Base-by-base conservation (phyloP, 805 yeast species). In the Alloascoidea africana region DNA sequence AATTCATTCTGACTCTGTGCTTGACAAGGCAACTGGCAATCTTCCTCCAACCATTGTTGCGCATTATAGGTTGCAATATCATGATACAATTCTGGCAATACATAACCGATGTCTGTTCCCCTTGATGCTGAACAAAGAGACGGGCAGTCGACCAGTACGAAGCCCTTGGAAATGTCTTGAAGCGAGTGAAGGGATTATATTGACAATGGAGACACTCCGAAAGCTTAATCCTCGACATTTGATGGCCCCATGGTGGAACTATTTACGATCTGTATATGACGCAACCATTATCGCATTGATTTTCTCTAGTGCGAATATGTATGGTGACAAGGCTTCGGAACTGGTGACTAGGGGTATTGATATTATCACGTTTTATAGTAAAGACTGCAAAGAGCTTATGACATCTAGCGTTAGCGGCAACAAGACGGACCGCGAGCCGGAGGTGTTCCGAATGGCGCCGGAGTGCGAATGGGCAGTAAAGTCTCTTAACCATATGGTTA, bases 391-490 rank as follows among this genome's bases (percentile, higher is more conserved):
- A n/a, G 30, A 23, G n/a, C n/a, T 23, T 23, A n/a, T 8, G 8
- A 23, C 13, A 8, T 8, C 13, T 8, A 23, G n/a, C 8, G n/a
- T 23, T 8, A n/a, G 30, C 13, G 30, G 8, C 30, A 23, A 23
- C n/a, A 23, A 23, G n/a, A 23, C n/a, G n/a, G 30, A 23, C n/a
- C 8, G 8, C n/a, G 30, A 23, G 8, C n/a, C 30, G 13, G n/a
- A 8, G 8, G n/a, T 23, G 35, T 47, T 53, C 37, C 41, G 39
- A 13, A 75, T 74, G 82, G 68, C 66, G 8, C 59, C 62, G 33
- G 81, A 74, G 48, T 70, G 77, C 46, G 46, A 70, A 14, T 75
- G 81, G 82, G 73, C 69, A 2, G 46, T 75, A 33, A 71, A 70
- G 42, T 67, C 66, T 60, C 54, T 71, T 41, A 72, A 70, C 46